phyloP scores from a whole-genome alignment of 768 basidiomycete genomes.

The Tricholoma sp. region DNA sequence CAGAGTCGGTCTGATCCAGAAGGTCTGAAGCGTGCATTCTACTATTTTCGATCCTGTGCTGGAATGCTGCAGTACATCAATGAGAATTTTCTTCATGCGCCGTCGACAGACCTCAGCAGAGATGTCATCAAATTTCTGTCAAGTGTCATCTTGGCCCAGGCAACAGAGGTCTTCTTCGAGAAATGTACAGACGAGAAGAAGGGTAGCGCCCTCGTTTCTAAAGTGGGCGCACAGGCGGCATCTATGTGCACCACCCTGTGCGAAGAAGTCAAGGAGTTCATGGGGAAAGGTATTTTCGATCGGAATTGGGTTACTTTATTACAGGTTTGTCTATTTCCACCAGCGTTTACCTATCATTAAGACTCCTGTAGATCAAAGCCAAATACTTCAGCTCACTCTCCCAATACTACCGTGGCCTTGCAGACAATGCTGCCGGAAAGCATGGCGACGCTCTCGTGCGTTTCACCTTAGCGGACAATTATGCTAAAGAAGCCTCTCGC shows the following conservation, averaged over 20 bases:
- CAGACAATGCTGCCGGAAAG: constrained; percentile 69
- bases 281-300: constrained; percentile 94
- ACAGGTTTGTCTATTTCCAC: constrained; percentile 44
- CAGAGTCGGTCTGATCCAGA: constrained; percentile 87
- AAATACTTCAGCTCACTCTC: constrained; percentile 85
- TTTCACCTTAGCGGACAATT: constrained; percentile 66
- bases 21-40: constrained; percentile 89
- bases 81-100: constrained; percentile 98
- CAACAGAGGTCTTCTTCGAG: constrained; percentile 94
- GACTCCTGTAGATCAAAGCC: constrained; percentile 65
- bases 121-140: constrained; percentile 94
- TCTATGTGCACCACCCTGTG: constrained; percentile 74
- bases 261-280: constrained; percentile 95
- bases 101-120: constrained; percentile 88
- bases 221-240: constrained; percentile 81
- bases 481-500: constrained; percentile 80
- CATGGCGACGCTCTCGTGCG: constrained; percentile 86
- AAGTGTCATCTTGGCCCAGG: constrained; percentile 85
- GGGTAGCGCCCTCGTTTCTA: constrained; percentile 65
- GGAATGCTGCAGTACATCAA: constrained; percentile 99
- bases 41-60: constrained; percentile 83
- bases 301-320: constrained; percentile 88
- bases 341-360: background rate
- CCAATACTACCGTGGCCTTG: constrained; percentile 81
- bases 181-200: constrained; percentile 95